phyloP scores from a whole-genome alignment of 768 basidiomycete genomes.

The Leccinum imitatum region DNA sequence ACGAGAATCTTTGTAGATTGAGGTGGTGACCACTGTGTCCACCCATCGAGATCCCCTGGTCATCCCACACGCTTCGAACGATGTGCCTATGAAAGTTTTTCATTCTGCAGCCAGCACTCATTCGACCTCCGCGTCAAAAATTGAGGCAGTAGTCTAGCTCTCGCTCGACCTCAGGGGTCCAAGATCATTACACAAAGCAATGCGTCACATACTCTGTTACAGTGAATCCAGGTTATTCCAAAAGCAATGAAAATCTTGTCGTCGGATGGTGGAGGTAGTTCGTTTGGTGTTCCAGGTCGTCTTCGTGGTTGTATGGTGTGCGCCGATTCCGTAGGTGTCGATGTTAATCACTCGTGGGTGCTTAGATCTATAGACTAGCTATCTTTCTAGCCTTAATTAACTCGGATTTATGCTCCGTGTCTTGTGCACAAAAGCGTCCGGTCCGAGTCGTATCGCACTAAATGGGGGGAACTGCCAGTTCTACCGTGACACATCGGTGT shows the following conservation, averaged over 20 bases:
- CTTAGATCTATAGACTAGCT: too few relatives aligned
- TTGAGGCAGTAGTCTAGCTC: too few relatives aligned
- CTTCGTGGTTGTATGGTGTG: background rate
- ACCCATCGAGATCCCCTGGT: too few relatives aligned
- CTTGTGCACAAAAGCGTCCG: background rate
- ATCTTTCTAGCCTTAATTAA: background rate
- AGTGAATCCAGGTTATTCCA: background rate
- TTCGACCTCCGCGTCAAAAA: too few relatives aligned
- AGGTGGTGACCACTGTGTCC: background rate
- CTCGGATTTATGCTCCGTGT: background rate
- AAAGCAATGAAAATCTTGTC: background rate
- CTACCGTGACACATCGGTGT: too few relatives aligned
- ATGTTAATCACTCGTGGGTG: too few relatives aligned
- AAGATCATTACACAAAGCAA: background rate
- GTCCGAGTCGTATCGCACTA: too few relatives aligned
- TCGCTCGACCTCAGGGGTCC: too few relatives aligned
- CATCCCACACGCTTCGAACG: too few relatives aligned
- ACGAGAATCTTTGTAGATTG: background rate
- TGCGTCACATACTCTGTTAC: background rate
- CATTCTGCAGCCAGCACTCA: too few relatives aligned
- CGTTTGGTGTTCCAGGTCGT: background rate
- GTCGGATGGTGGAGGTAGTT: background rate
- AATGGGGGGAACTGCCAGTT: background rate
- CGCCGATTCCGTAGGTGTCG: too few relatives aligned
- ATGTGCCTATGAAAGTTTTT: too few relatives aligned